A percentile compares a stretch with the other conserved stretches of the same genome.
phyloP scores from a whole-genome alignment of 768 basidiomycete species.

The Gautieria morchelliformis region DNA sequence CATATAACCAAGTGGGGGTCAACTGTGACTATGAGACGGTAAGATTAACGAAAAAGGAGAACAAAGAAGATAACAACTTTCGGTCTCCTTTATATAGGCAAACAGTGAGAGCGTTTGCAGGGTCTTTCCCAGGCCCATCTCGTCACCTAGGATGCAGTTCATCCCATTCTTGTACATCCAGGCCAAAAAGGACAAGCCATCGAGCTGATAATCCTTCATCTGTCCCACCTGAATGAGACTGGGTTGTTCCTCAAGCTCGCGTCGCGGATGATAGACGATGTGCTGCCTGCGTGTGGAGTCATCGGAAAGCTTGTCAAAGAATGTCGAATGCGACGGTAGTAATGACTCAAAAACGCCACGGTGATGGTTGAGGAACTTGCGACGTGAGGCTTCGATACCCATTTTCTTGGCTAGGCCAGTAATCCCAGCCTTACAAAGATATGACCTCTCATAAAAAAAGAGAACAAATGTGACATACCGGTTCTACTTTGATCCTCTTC shows the following conservation, averaged over 20 bases:
- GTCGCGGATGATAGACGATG: slow-evolving; percentile 25
- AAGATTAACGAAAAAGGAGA: neutral
- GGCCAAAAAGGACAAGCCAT: slow-evolving; percentile 56
- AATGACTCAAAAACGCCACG: slow-evolving; percentile 36
- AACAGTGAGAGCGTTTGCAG: slow-evolving; percentile 58
- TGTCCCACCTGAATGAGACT: slow-evolving; percentile 40
- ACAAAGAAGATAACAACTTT: slow-evolving; percentile 17
- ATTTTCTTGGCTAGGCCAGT: slow-evolving; percentile 20
- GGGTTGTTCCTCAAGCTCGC: slow-evolving; percentile 38
- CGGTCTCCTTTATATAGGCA: slow-evolving; percentile 52
- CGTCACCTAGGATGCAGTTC: slow-evolving; percentile 67
- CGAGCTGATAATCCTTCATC: slow-evolving; percentile 69
- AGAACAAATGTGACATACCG: neutral
- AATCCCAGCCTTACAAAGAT: neutral
- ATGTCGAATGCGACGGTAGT: slow-evolving; percentile 29
- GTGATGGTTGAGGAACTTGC: slow-evolving; percentile 38
- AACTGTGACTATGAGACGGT: slow-evolving; percentile 18
- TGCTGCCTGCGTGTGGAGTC: slow-evolving; percentile 19
- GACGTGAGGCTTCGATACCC: slow-evolving; percentile 31
- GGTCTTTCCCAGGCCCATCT: slow-evolving; percentile 62
- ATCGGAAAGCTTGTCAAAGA: slow-evolving; percentile 28
- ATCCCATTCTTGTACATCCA: slow-evolving; percentile 63
- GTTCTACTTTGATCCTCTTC: slow-evolving; percentile 3
- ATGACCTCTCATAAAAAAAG: neutral
- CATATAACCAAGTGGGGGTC: slow-evolving; percentile 68